Evolutionary conservation across 2,329 filamentous ascomycete species (phyloP).

Genomic region (Stagonosporopsis rhizophila): DNA sequence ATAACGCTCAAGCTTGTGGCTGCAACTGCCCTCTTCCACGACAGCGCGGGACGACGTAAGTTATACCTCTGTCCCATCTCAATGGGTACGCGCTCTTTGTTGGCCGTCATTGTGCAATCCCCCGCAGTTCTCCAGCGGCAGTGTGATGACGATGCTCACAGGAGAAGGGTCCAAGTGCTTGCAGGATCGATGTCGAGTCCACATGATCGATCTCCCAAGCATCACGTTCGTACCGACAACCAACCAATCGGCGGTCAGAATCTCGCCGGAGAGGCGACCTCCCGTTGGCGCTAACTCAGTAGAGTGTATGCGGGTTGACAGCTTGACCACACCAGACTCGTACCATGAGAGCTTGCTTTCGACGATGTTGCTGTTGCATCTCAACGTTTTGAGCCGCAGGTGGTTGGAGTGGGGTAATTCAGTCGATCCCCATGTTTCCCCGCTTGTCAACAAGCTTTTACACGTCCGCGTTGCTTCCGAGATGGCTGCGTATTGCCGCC

Average conservation of each 20-base stretch:
- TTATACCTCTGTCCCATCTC: slow-evolving; percentile 16
- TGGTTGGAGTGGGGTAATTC: slow-evolving; percentile 6
- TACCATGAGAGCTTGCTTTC: slow-evolving; percentile 3
- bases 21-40: slow-evolving; percentile 11
- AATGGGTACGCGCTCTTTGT: slow-evolving; percentile 8
- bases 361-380: slow-evolving; percentile 15
- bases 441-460: slow-evolving; percentile 1
- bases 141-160: slow-evolving; percentile 27
- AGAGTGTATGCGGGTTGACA: slow-evolving; percentile 2
- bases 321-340: slow-evolving; percentile 15
- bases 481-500: neutral
- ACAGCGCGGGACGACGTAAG: slow-evolving; percentile 6
- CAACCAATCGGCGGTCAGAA: slow-evolving; percentile 22
- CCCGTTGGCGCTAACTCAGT: slow-evolving; percentile 3
- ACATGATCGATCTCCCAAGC: slow-evolving; percentile 5
- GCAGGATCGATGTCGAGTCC: slow-evolving; percentile 9
- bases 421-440: slow-evolving; percentile 13
- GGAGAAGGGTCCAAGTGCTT: slow-evolving; percentile 5
- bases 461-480: slow-evolving; percentile 9
- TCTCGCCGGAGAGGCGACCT: neutral
- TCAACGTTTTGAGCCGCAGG: slow-evolving; percentile 24
- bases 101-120: slow-evolving; percentile 12
- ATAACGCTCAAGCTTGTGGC: slow-evolving; percentile 8
- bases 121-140: slow-evolving; percentile 20
- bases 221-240: slow-evolving; percentile 27